A percentile compares a stretch with the other conserved stretches of the same genome.
Evolutionary conservation across 2,329 filamentous ascomycete species (phyloP).

Genomic region (Mycosphaerelloides madeirae): DNA sequence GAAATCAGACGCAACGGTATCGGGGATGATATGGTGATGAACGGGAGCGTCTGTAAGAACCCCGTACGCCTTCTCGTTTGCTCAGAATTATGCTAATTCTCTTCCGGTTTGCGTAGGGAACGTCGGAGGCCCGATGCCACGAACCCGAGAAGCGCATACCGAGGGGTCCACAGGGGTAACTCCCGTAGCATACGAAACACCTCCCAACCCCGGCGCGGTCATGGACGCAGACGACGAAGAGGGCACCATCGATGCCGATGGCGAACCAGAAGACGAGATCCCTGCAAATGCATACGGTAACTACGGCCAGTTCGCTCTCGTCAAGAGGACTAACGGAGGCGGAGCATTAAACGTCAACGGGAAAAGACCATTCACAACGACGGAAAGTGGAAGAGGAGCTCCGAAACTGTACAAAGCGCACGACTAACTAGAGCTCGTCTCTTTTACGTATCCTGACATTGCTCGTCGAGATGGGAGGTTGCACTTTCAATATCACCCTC

Average conservation of each 20-base stretch:
- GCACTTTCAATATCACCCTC: constrained; percentile 36
- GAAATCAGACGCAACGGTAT: constrained; percentile 5
- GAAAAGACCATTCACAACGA: constrained; percentile 16
- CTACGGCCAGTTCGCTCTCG: constrained; percentile 5
- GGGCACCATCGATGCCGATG: constrained; percentile 15
- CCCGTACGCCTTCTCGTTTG: no score
- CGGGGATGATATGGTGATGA: constrained; percentile 26
- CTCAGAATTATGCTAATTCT: no score
- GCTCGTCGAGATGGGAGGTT: constrained; percentile 1
- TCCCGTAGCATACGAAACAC: constrained; percentile 26
- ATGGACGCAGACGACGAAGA: constrained; percentile 19
- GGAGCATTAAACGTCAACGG: constrained; percentile 19
- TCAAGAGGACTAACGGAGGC: neutral
- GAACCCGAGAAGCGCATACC: constrained; percentile 1
- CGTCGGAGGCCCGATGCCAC: constrained; percentile 24
- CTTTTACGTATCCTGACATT: constrained; percentile 3
- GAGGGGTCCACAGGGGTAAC: constrained; percentile 1
- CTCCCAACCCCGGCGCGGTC: constrained; percentile 26
- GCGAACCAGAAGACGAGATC: constrained; percentile 19
- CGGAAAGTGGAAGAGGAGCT: neutral
- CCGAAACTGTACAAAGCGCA: constrained; percentile 6
- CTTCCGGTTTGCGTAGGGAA: constrained; percentile 21
- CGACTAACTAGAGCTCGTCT: constrained; percentile 12
- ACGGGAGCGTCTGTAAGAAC: no score
- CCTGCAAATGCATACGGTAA: constrained; percentile 10